Conservation (phyloP, 169 alveolate genomes). For the Eimeria praecox region DNA sequence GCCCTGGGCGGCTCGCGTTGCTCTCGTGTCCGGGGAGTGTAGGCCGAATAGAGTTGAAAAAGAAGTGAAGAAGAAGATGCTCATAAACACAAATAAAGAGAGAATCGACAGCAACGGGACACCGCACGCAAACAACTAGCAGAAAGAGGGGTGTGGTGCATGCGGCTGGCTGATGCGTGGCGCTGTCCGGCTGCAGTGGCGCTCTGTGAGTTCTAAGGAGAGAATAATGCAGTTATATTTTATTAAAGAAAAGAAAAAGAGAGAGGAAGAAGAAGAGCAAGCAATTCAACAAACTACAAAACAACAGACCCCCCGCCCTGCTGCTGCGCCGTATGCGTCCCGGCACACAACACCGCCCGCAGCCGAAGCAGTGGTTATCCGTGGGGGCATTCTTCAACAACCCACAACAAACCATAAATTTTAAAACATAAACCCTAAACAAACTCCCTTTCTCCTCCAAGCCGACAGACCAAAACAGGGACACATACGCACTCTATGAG, state of each 20-base stretch:
- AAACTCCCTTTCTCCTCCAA: neutral
- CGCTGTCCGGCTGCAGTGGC: slow-evolving; percentile 7
- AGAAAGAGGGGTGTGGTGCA: slow-evolving; percentile 47
- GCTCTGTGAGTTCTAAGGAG: neutral
- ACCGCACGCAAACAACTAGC: neutral
- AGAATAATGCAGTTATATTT: neutral
- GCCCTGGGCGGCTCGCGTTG: neutral
- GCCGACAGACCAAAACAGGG: slow-evolving; percentile 6
- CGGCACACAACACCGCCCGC: slow-evolving; percentile 54
- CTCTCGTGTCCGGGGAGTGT: slow-evolving; percentile 2
- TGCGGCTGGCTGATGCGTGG: slow-evolving; percentile 5
- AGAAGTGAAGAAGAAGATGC: slow-evolving; percentile 3
- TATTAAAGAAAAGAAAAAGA: neutral
- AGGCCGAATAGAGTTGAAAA: neutral
- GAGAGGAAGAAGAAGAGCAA: neutral
- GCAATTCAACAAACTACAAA: neutral
- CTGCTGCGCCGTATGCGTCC: slow-evolving; percentile 38
- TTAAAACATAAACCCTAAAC: slow-evolving; percentile 1
- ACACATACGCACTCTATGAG: neutral
- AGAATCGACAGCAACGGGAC: neutral
- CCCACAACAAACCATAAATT: neutral
- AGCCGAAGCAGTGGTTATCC: slow-evolving; percentile 18
- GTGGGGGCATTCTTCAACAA: neutral
- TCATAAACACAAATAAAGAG: neutral
- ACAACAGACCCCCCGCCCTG: slow-evolving; percentile 12